phyloP scores from a whole-genome alignment of 306 rosid species.

The Quercus variabilis region DNA sequence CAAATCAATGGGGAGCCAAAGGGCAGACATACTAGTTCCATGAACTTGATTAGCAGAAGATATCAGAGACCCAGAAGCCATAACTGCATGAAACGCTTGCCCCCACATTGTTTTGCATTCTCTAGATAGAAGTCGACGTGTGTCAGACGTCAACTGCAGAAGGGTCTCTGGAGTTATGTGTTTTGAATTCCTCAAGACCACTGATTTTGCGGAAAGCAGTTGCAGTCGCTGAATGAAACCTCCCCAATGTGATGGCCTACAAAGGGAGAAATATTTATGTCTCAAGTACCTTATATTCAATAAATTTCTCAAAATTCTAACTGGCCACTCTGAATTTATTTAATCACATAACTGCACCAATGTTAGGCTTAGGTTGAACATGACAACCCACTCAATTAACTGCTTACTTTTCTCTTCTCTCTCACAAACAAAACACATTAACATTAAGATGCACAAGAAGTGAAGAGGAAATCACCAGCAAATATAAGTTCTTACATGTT shows the following conservation, averaged over 20 bases:
- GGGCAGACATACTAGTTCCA: conserved; percentile 61
- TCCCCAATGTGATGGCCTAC: conserved; percentile 80
- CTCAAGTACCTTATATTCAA: conserved; percentile 16
- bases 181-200: conserved; percentile 54
- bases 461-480: conserved; percentile 8
- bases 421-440: conserved; percentile 3
- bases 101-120: conserved; percentile 46
- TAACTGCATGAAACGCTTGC: conserved; percentile 48
- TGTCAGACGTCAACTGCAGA: conserved; percentile 52
- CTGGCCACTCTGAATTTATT: neutral
- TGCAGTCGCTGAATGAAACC: conserved; percentile 55
- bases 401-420: conserved; percentile 18
- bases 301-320: conserved; percentile 17
- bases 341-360: neutral
- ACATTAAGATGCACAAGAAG: conserved; percentile 12
- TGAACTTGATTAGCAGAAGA: conserved; percentile 50
- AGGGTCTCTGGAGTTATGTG: conserved; percentile 56
- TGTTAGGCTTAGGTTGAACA: neutral
- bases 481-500: conserved; percentile 64
- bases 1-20: conserved; percentile 94
- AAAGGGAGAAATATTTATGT: conserved; percentile 16
- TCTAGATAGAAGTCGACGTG: conserved; percentile 33
- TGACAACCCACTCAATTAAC: conserved; percentile 6
- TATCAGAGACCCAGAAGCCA: conserved; percentile 45
- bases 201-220: conserved; percentile 63